phyloP scores from a whole-genome alignment of 257 asterid species.

The Solanum raphanifolium region DNA sequence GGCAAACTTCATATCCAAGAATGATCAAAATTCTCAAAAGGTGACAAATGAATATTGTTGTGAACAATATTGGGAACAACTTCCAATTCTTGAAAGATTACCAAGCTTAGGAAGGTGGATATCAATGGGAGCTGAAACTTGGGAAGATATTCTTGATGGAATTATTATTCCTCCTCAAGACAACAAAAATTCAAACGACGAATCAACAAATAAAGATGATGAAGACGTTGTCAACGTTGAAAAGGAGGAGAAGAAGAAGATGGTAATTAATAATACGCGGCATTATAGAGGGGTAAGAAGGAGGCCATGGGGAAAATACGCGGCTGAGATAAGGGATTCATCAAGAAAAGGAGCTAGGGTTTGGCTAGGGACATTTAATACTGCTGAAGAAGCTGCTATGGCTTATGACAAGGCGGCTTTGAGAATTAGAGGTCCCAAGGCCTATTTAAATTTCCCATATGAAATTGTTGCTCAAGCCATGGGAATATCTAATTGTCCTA shows the following conservation, averaged over 20 bases:
- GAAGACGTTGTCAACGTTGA: neutral
- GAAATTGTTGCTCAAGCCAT: slow-evolving; percentile 18
- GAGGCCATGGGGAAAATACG: slow-evolving; percentile 81
- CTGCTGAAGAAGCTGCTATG: slow-evolving; percentile 78
- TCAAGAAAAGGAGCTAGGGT: slow-evolving; percentile 52
- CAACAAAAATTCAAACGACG: neutral
- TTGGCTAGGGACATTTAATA: slow-evolving; percentile 72
- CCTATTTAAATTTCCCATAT: slow-evolving; percentile 52
- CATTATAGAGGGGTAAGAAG: slow-evolving; percentile 66
- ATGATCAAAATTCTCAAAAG: neutral
- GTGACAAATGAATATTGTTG: neutral
- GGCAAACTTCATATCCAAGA: slow-evolving; percentile 5
- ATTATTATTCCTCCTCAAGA: neutral
- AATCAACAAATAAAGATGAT: neutral
- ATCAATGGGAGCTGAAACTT: slow-evolving; percentile 61
- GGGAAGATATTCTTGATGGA: slow-evolving; percentile 52
- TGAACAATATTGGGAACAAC: slow-evolving; percentile 17
- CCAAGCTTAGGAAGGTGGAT: slow-evolving; percentile 68
- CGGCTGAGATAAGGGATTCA: slow-evolving; percentile 75
- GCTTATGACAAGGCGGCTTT: slow-evolving; percentile 72
- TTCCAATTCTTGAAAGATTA: slow-evolving; percentile 45
- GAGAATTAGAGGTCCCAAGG: slow-evolving; percentile 55
- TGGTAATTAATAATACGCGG: neutral
- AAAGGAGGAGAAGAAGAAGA: neutral
- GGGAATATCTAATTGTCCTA: slow-evolving; percentile 8